Evolutionary conservation across 2,329 filamentous ascomycete genomes (phyloP), one percentile per base, ranked within the genome.

Genomic region (Trichoderma oligosporum): DNA sequence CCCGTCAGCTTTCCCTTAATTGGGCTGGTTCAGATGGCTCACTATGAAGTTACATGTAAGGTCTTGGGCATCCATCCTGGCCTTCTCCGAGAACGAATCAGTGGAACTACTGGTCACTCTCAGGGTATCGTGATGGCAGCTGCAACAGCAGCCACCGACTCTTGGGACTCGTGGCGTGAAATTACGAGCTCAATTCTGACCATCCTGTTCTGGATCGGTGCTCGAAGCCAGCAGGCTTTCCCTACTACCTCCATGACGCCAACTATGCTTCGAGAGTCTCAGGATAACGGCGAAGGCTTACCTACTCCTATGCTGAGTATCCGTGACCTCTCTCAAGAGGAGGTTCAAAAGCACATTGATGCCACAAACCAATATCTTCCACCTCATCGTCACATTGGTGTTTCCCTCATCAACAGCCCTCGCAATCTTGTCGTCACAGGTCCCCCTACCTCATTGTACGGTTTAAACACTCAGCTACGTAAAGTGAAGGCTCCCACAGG

Each of bases 401-500:
- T 99, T 66, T 97, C 95, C 1, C 82, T 99, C 56, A 85, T 97
- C 71, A 99, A 99, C 80, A 97, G 93, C 75, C 91, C 93, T 12
- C 87, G 94, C 59, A 99, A 97, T 73, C 87, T 97, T 69, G 95
- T 99, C 47, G 91, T 99, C 12, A 96, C 94, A 39, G 94, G 94
- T 53, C 94, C 94, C 56, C 94, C 95, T 2, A 91, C 96, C 63
- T 97, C 95, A 1, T 80, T 99, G 9, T 97, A 97, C 69, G 95
- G 94, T 82, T 82, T 99, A 38, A 99, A 99, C 72, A 79, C 96
- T 46, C 91, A 95, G 70, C 79, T 99, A 55, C 88, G 95, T 67
- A 99, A 97, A 76, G 90, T 96, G 71, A 99, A 97, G 80, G 93
- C 94, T 1, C 88, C 94, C 4, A 97, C 94, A n/a, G 94, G 95